Percentiles rank a stretch among this genome's conserved stretches.
Evolutionary conservation across 805 yeast species (phyloP).

Genomic region (Blastobotrys parvus): DNA sequence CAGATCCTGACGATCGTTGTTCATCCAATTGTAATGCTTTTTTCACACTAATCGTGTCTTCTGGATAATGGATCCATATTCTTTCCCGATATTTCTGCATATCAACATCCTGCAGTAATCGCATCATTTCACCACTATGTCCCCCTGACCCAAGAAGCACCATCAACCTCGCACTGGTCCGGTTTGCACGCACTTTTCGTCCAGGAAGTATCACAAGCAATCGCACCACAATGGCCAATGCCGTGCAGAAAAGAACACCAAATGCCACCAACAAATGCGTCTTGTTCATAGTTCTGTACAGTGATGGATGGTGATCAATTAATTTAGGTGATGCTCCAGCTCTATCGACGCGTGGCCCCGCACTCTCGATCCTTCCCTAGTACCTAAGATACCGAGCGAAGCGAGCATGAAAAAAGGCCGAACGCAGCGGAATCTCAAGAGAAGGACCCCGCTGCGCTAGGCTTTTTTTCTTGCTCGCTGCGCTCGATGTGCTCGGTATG

Average conservation of each 20-base stretch:
- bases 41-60: slow-evolving; percentile 41
- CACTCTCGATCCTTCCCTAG: too few species aligned
- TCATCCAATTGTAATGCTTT: slow-evolving; percentile 23
- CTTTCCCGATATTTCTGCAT: slow-evolving; percentile 18
- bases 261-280: neutral
- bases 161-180: slow-evolving; percentile 30
- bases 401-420: too few species aligned
- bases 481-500: too few species aligned
- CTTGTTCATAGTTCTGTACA: neutral
- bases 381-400: too few species aligned
- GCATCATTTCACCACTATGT: slow-evolving; percentile 92
- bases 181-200: neutral
- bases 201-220: slow-evolving; percentile 6
- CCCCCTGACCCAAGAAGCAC: slow-evolving; percentile 92
- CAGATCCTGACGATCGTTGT: neutral
- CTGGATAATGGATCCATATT: slow-evolving; percentile 38
- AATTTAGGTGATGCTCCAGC: too few species aligned
- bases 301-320: neutral
- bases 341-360: too few species aligned
- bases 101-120: slow-evolving; percentile 41
- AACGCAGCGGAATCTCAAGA: too few species aligned
- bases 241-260: neutral
- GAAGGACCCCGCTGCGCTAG: too few species aligned
- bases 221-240: slow-evolving; percentile 4
- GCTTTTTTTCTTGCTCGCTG: too few species aligned